A percentile compares a stretch with the other conserved stretches of the same genome.
phyloP scores from a whole-genome alignment of 306 rosid genomes.

The Cicer yamashitae region DNA sequence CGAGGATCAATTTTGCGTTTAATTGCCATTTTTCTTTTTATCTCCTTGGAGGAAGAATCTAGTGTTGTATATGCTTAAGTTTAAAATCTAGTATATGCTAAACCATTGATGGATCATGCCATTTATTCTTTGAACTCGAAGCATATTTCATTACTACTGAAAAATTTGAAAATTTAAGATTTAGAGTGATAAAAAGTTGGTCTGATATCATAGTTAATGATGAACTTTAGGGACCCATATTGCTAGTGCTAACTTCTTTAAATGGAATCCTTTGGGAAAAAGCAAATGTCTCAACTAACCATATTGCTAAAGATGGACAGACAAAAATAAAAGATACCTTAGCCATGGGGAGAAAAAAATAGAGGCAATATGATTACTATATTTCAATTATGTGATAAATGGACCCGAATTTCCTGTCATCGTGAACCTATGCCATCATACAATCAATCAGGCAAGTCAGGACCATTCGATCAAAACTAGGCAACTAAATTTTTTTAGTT shows the following conservation, averaged over 20 bases:
- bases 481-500: neutral
- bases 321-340: conserved; percentile 27
- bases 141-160: conserved; percentile 12
- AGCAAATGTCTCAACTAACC: conserved; percentile 51
- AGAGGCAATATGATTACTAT: conserved; percentile 31
- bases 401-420: conserved; percentile 10
- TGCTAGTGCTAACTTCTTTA: conserved; percentile 38
- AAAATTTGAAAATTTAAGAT: conserved; percentile 12
- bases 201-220: conserved; percentile 43
- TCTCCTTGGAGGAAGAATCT: conserved; percentile 44
- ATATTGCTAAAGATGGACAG: conserved; percentile 20
- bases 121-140: neutral
- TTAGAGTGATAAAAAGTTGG: conserved; percentile 39
- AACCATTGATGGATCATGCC: conserved; percentile 1
- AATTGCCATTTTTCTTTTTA: conserved; percentile 12
- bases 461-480: neutral
- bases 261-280: conserved; percentile 48
- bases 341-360: conserved; percentile 9
- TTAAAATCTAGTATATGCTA: neutral
- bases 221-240: conserved; percentile 38
- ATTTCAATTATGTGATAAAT: neutral
- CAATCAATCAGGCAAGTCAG: neutral
- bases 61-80: neutral
- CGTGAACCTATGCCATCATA: neutral
- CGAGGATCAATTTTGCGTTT: neutral